These are phyloP conservation scores for Moesziomyces sp. DNA, from an alignment of 1,284 basidiomycete species.

Conservation along the genomic window DNA sequence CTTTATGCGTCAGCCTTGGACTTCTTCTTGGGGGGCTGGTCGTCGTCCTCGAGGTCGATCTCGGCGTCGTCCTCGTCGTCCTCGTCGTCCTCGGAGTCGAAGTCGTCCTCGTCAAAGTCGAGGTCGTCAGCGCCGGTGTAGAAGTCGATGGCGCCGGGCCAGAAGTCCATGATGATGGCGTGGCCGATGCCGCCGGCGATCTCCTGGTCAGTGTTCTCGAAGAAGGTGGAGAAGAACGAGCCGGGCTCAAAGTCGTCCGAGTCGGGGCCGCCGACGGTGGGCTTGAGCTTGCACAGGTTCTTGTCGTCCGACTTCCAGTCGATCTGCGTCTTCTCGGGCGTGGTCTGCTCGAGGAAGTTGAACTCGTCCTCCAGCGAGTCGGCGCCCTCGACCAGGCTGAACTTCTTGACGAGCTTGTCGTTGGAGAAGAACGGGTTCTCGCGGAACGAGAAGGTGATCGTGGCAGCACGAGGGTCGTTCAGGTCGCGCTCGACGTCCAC, in stretches of 20 bases:
- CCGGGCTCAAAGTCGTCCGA: slow-evolving; percentile 75
- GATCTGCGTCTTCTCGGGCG: slow-evolving; percentile 71
- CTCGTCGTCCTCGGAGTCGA: slow-evolving; percentile 54
- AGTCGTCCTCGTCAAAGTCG: slow-evolving; percentile 57
- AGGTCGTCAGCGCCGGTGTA: slow-evolving; percentile 59
- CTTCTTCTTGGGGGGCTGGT: slow-evolving; percentile 61
- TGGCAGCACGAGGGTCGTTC: slow-evolving; percentile 59
- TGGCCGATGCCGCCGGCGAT: slow-evolving; percentile 61
- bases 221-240: slow-evolving; percentile 89
- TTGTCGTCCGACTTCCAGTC: slow-evolving; percentile 83
- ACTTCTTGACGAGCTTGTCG: slow-evolving; percentile 61
- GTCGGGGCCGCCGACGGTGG: slow-evolving; percentile 71
- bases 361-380: slow-evolving; percentile 55
- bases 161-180: slow-evolving; percentile 62
- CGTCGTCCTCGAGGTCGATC: slow-evolving; percentile 63
- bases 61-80: slow-evolving; percentile 62
- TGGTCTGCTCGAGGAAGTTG: slow-evolving; percentile 60
- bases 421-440: slow-evolving; percentile 62
- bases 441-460: slow-evolving; percentile 60
- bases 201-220: slow-evolving; percentile 68
- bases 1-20: slow-evolving; percentile 46
- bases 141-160: slow-evolving; percentile 61
- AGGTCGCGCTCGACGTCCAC: slow-evolving; percentile 55
- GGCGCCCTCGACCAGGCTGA: slow-evolving; percentile 53
- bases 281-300: slow-evolving; percentile 80